These are phyloP conservation scores for Graphilbum fragrans DNA, from an alignment of 2,329 filamentous ascomycete species.

Conservation along the genomic window DNA sequence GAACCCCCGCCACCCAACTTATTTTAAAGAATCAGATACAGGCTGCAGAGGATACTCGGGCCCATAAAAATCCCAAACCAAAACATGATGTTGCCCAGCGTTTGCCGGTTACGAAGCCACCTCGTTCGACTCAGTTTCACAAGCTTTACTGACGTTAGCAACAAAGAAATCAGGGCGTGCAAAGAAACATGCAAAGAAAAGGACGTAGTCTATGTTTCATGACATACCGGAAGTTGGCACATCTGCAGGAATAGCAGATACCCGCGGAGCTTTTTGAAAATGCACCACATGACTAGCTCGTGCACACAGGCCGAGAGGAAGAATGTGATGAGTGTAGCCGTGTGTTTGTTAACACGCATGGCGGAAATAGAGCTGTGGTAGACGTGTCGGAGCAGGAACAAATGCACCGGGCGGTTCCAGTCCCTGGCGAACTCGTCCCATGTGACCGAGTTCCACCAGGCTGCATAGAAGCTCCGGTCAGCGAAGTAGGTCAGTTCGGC, in stretches of 20 bases:
- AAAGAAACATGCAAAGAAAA: too few relatives aligned
- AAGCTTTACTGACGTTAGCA: constrained; percentile 27
- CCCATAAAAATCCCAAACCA: constrained; percentile 71
- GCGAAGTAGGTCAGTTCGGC: constrained; percentile 68
- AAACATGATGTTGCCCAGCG: constrained; percentile 62
- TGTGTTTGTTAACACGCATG: constrained; percentile 55
- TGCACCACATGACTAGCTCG: constrained; percentile 68
- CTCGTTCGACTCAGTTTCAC: constrained; percentile 55
- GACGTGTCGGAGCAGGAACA: constrained; percentile 66
- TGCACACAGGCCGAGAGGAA: constrained; percentile 59
- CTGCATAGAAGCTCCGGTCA: constrained; percentile 59
- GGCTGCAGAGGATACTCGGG: constrained; percentile 52
- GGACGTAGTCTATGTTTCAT: background rate
- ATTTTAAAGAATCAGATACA: constrained; percentile 47
- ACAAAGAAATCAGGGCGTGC: background rate
- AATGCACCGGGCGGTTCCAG: constrained; percentile 69
- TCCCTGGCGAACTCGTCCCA: constrained; percentile 72
- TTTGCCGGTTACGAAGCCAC: constrained; percentile 48
- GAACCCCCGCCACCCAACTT: too few relatives aligned
- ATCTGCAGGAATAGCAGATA: constrained; percentile 65
- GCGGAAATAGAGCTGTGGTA: constrained; percentile 68
- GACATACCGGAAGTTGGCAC: constrained; percentile 52
- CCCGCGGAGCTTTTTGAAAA: constrained; percentile 66
- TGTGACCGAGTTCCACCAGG: constrained; percentile 50
- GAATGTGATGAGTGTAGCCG: constrained; percentile 66